phyloP scores from a whole-genome alignment of 148 eudicot genomes.

The Fallopia convolvulus region DNA sequence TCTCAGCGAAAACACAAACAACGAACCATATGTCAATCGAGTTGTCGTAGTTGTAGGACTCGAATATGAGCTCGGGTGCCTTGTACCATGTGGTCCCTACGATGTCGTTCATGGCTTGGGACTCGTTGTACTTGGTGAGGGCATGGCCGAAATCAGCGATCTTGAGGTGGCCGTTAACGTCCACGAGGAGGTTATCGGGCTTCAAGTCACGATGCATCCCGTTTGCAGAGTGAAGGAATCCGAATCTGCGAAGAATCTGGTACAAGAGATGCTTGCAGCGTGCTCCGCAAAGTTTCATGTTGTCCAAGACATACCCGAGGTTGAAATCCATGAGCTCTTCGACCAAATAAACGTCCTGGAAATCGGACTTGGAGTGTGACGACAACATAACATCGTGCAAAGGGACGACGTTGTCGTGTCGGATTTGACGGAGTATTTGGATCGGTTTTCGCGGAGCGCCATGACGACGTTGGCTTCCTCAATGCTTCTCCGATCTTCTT shows the following conservation, averaged over 20 bases:
- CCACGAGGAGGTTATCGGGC: slow-evolving; percentile 34
- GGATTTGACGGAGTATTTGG: too few species aligned
- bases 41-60: slow-evolving; percentile 20
- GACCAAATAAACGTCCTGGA: slow-evolving; percentile 36
- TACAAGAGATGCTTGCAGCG: slow-evolving; percentile 21
- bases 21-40: slow-evolving; percentile 38
- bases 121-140: slow-evolving; percentile 15
- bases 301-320: slow-evolving; percentile 27
- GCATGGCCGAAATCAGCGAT: slow-evolving; percentile 44
- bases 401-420: too few species aligned
- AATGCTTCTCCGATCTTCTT: too few species aligned
- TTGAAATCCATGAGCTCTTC: slow-evolving; percentile 41
- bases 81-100: slow-evolving; percentile 36
- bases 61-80: slow-evolving; percentile 34
- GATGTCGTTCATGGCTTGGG: background rate
- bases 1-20: slow-evolving; percentile 42
- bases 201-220: slow-evolving; percentile 43
- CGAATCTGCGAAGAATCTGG: slow-evolving; percentile 37
- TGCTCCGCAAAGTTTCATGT: slow-evolving; percentile 23
- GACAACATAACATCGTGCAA: slow-evolving; percentile 34
- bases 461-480: too few species aligned
- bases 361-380: background rate
- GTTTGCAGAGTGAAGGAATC: slow-evolving; percentile 33
- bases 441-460: too few species aligned
- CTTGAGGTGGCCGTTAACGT: slow-evolving; percentile 27